These are phyloP conservation scores for Globisporangium uncinulatum DNA, from an alignment of 352 stramenopile species.

Conservation along the genomic window DNA sequence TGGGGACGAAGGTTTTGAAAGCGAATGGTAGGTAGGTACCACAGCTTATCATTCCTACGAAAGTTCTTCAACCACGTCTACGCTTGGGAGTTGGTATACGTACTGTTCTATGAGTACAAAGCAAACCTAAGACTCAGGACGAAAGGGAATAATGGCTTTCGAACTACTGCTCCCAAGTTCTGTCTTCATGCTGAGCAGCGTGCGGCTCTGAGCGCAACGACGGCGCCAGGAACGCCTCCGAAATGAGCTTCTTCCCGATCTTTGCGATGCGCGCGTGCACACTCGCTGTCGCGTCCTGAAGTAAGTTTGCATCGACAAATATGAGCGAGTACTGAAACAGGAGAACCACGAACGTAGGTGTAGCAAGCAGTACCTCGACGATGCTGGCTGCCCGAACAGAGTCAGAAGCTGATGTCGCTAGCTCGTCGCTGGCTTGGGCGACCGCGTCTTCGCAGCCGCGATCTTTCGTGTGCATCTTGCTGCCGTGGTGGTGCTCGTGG, in stretches of 20 bases:
- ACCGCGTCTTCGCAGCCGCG: not conserved
- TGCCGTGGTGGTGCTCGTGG: slow-evolving; percentile 12
- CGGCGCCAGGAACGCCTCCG: slow-evolving; percentile 42
- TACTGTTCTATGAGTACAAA: not conserved
- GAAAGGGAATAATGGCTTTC: not conserved
- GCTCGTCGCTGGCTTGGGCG: too few relatives aligned
- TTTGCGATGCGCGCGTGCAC: slow-evolving; percentile 57
- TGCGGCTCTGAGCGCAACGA: slow-evolving; percentile 1
- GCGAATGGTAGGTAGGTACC: slow-evolving; percentile 24
- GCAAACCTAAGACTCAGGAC: not conserved
- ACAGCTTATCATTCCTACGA: not conserved
- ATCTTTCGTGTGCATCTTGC: slow-evolving; percentile 1
- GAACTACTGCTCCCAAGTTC: not conserved
- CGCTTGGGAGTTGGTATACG: not conserved
- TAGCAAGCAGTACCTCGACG: not conserved
- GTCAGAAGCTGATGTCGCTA: not conserved
- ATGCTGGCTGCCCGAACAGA: not conserved
- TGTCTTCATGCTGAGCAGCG: not conserved
- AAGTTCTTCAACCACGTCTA: too few relatives aligned
- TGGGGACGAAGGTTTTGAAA: slow-evolving; percentile 53
- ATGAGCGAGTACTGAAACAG: not conserved
- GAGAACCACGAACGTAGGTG: not conserved
- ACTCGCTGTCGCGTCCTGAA: slow-evolving; percentile 4
- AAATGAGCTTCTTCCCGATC: slow-evolving; percentile 67
- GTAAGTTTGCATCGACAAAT: not conserved